These are phyloP conservation scores for Hondaea fermentalgiana DNA, from an alignment of 108 stramenopile genomes.

Conservation along the genomic window DNA sequence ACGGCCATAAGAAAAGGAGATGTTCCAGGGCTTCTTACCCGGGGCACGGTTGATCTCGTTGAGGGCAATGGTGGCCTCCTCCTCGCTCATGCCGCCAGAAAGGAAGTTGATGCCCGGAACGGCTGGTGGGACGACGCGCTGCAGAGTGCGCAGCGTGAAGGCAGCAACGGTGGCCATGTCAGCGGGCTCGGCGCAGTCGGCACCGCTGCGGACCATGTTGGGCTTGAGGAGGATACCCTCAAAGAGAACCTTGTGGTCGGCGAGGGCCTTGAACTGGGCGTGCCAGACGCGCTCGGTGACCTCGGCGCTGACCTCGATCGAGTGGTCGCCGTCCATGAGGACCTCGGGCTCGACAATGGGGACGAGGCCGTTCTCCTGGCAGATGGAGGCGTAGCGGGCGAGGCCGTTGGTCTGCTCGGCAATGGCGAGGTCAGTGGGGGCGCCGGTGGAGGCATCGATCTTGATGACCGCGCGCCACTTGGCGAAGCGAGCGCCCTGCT, in stretches of 20 bases:
- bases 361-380: conserved; percentile 75
- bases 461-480: conserved; percentile 73
- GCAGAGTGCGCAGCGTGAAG: conserved; percentile 66
- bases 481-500: conserved; percentile 74
- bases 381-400: conserved; percentile 78
- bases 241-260: conserved; percentile 76
- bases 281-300: conserved; percentile 51
- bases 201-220: conserved; percentile 74
- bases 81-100: conserved; percentile 73
- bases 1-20: conserved; percentile 72
- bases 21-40: conserved; percentile 54
- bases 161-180: conserved; percentile 65
- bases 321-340: conserved; percentile 57
- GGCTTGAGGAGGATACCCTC: conserved; percentile 78
- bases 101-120: conserved; percentile 75
- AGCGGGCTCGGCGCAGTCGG: conserved; percentile 51
- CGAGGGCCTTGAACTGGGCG: conserved; percentile 67
- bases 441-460: conserved; percentile 50
- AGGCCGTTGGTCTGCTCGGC: conserved; percentile 61
- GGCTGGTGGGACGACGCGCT: conserved; percentile 70
- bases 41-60: conserved; percentile 68
- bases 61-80: conserved; percentile 67
- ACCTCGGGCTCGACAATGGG: conserved; percentile 93
- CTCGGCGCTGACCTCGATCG: conserved; percentile 46
- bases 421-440: conserved; percentile 70